These are phyloP conservation scores for Cryptosporidium xiaoi DNA, from an alignment of 169 alveolate species.

Conservation along the genomic window DNA sequence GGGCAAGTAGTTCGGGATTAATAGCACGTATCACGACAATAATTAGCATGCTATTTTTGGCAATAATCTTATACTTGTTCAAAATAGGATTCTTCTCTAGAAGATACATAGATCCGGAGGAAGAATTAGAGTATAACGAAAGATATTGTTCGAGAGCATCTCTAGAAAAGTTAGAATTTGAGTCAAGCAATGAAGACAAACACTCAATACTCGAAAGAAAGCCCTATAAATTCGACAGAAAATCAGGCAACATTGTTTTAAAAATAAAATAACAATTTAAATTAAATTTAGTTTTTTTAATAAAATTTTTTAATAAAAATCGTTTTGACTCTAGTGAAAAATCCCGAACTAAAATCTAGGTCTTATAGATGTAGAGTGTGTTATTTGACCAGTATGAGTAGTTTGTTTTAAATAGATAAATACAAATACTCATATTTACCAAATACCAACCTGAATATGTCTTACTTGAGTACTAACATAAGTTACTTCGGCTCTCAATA, in stretches of 20 bases:
- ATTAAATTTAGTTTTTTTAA: too few relatives aligned
- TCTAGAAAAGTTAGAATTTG: conserved; percentile 52
- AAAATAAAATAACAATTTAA: not conserved
- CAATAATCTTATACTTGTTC: conserved; percentile 20
- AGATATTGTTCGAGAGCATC: conserved; percentile 65
- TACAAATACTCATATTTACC: too few relatives aligned
- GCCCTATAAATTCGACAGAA: conserved; percentile 27
- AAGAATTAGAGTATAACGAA: conserved; percentile 9
- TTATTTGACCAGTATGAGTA: too few relatives aligned
- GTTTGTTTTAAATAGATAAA: too few relatives aligned
- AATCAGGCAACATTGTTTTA: conserved; percentile 53
- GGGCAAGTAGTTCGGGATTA: not conserved
- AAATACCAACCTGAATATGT: too few relatives aligned
- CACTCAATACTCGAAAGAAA: not conserved
- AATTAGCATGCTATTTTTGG: conserved; percentile 22
- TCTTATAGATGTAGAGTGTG: not conserved
- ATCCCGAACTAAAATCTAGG: not conserved
- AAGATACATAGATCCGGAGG: not conserved
- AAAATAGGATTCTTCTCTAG: conserved; percentile 19
- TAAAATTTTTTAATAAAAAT: too few relatives aligned
- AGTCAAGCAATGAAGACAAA: conserved; percentile 2
- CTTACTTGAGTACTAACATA: not conserved
- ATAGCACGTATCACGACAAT: conserved; percentile 21
- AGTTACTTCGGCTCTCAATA: not conserved
- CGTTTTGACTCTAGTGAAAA: too few relatives aligned